These are phyloP conservation scores for Phialophora verrucosa DNA, from an alignment of 2,329 filamentous ascomycete genomes.

Conservation along the genomic window DNA sequence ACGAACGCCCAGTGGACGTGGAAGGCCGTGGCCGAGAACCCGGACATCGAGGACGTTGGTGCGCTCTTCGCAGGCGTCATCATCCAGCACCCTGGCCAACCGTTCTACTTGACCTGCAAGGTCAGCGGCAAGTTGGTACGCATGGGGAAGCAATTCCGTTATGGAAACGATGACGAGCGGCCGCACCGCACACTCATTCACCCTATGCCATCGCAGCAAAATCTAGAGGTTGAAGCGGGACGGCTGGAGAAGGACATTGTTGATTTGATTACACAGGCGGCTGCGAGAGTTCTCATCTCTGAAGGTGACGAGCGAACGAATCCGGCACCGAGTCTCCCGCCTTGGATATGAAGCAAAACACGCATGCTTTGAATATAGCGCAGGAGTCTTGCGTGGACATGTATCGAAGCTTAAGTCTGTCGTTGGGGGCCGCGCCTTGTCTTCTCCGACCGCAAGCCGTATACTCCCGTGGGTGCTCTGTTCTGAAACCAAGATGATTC, in stretches of 20 bases:
- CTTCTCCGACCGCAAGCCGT: not conserved
- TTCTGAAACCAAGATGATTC: not conserved
- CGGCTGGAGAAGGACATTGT: slow-evolving; percentile 3
- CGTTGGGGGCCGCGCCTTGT: not conserved
- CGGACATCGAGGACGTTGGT: slow-evolving; percentile 15
- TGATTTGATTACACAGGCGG: not conserved
- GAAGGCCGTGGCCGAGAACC: slow-evolving; percentile 16
- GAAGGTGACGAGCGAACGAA: not conserved
- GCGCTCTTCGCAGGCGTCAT: slow-evolving; percentile 10
- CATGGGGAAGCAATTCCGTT: slow-evolving; percentile 5
- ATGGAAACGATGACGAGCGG: slow-evolving; percentile 12
- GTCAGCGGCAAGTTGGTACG: slow-evolving; percentile 11
- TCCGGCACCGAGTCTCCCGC: not conserved
- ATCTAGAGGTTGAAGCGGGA: not conserved
- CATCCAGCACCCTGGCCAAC: slow-evolving; percentile 15
- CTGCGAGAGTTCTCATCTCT: not conserved
- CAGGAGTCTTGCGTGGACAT: not conserved
- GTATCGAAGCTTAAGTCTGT: not conserved
- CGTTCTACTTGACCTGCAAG: slow-evolving; percentile 13
- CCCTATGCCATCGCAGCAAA: slow-evolving; percentile 8
- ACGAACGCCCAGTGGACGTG: slow-evolving; percentile 14
- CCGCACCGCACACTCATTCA: slow-evolving; percentile 11
- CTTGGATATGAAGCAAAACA: not conserved
- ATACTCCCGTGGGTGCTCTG: not conserved
- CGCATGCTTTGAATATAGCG: not conserved